Base-by-base conservation (phyloP, 352 stramenopile genomes). In the Pythium angustatum region DNA sequence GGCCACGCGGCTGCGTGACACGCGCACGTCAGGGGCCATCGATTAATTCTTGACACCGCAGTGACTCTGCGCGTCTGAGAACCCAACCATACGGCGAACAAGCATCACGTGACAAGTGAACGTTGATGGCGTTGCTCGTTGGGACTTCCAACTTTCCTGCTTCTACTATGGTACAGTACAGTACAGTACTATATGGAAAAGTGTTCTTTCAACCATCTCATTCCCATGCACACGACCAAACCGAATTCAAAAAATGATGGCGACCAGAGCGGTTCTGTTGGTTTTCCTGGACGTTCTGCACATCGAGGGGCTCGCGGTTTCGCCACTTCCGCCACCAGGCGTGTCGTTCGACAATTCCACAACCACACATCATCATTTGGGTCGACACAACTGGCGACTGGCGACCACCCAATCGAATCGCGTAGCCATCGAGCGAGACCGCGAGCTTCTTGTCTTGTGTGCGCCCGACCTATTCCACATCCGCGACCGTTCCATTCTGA, bases 1-100 rank as follows among this genome's bases (percentile, higher is more conserved):
- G 60, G 10, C 59, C 49, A 66, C 38, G 24, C 38, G 24, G 38
- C 41, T 3, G 17, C 38, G 40, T 62, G 61, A 68, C 61, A 61
- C 28, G 15, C 41, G 27, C 24, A 57, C 52, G 61, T 68, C 51
- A 68, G 44, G 41, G 17, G 21, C 2, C n/a, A 21, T 66, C 49
- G 59, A 66, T 50, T 66, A 66, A 66, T 40, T 22, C 7, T 47
- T 62, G 55, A 62, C 43, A 34, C 10, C 30, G n/a, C 12, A n/a
- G 54, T 61, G 40, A 53, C 55, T 33, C n/a, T 31, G 40, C 31
- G 26, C n/a, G 36, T 64, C 56, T 64, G 45, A 64, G 54, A 62
- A 62, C 45, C 26, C 38, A 45, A 22, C n/a, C n/a, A n/a, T n/a
- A n/a, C n/a, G n/a, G n/a, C n/a, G n/a, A 27, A 24, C 40, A 47